phyloP scores from a whole-genome alignment of 2,329 filamentous ascomycete species.

The Aspergillus pseudoglaucus region DNA sequence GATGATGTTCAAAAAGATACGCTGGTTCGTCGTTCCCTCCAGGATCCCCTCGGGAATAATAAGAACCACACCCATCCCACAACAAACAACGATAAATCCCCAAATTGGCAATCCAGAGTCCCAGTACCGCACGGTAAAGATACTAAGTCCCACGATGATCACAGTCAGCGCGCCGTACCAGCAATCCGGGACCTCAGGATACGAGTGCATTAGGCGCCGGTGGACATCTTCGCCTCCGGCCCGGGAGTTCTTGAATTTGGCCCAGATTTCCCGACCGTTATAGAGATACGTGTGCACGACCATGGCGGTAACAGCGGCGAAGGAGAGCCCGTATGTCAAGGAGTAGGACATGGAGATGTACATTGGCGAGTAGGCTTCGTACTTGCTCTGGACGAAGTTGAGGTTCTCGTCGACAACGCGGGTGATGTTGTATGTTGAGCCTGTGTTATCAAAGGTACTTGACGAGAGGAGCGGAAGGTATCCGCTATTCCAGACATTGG shows the following conservation, averaged over 20 bases:
- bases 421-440: conserved; percentile 23
- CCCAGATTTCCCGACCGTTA: conserved; percentile 29
- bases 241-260: conserved; percentile 25
- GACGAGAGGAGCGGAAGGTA: conserved; percentile 27
- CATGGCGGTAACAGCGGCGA: conserved; percentile 29
- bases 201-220: conserved; percentile 59
- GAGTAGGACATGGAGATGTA: conserved; percentile 33
- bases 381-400: conserved; percentile 28
- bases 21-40: conserved; percentile 24
- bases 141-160: conserved; percentile 27
- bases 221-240: conserved; percentile 52
- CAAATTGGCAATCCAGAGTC: conserved; percentile 35
- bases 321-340: conserved; percentile 32
- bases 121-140: conserved; percentile 25
- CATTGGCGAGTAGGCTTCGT: conserved; percentile 35
- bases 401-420: conserved; percentile 23
- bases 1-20: conserved; percentile 27
- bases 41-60: conserved; percentile 38
- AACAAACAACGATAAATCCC: conserved; percentile 32
- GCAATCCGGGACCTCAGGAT: conserved; percentile 57
- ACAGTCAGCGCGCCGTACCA: conserved; percentile 46
- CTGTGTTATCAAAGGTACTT: conserved; percentile 28
- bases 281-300: conserved; percentile 29
- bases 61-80: conserved; percentile 32
- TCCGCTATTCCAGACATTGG: conserved; percentile 43